Evolutionary conservation across 2,329 filamentous ascomycete species (phyloP).

Genomic region (Alternaria postmessia): DNA sequence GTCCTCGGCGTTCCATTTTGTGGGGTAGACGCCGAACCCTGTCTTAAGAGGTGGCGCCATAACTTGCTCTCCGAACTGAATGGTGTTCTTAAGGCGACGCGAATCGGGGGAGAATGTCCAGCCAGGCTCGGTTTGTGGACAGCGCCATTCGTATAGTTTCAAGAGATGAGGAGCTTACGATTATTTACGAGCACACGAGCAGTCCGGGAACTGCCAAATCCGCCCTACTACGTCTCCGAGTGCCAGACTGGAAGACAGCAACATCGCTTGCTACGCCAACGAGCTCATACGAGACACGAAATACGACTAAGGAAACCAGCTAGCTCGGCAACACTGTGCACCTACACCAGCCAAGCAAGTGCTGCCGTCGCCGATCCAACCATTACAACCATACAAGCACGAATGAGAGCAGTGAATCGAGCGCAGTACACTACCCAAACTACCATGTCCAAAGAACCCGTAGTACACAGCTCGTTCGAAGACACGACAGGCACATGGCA

Average conservation of each 20-base stretch:
- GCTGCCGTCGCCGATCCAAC: not conserved
- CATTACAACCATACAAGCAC: not conserved
- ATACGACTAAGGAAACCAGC: not conserved
- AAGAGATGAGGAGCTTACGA: not conserved
- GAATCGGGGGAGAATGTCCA: not conserved
- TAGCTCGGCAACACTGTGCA: not conserved
- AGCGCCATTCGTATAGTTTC: too few species aligned
- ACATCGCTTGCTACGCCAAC: not conserved
- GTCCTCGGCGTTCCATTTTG: not conserved
- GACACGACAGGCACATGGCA: conserved; percentile 64
- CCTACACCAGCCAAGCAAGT: not conserved
- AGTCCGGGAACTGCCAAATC: not conserved
- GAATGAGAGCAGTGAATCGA: not conserved
- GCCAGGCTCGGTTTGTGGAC: not conserved
- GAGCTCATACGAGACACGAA: not conserved
- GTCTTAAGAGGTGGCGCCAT: not conserved
- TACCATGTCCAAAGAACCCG: conserved; percentile 8
- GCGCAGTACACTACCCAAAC: not conserved
- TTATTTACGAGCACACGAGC: not conserved
- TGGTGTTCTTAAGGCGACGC: not conserved
- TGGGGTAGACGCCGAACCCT: not conserved
- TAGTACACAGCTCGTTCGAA: conserved; percentile 47
- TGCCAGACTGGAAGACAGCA: not conserved
- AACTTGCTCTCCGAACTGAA: not conserved
- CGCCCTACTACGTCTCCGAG: not conserved